phyloP scores from a whole-genome alignment of 768 basidiomycete genomes.

The Amanita pallidorosea region DNA sequence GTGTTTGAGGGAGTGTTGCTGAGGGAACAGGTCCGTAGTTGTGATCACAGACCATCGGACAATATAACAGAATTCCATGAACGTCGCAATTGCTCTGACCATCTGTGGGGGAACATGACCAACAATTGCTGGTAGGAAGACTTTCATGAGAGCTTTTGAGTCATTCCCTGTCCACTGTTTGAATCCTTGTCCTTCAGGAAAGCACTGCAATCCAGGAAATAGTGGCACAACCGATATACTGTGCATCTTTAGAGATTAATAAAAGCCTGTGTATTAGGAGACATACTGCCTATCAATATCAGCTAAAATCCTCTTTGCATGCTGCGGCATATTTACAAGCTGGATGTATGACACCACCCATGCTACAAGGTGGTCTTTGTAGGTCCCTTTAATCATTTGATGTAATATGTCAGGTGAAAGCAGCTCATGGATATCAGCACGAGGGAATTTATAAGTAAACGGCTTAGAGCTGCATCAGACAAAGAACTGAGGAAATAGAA shows the following conservation, averaged over 20 bases:
- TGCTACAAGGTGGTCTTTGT: conserved; percentile 15
- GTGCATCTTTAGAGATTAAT: background rate
- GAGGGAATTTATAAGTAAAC: conserved; percentile 17
- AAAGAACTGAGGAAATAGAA: too few species aligned
- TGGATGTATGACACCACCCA: conserved; percentile 17
- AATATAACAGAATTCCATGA: too few species aligned
- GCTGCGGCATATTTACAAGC: background rate
- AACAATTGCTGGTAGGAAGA: too few species aligned
- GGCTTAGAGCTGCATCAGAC: conserved; percentile 9
- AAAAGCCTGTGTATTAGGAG: background rate
- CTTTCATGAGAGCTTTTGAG: too few species aligned
- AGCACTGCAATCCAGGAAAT: conserved; percentile 6
- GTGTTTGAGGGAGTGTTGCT: too few species aligned
- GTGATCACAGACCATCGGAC: too few species aligned
- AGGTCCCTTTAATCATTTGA: conserved; percentile 4
- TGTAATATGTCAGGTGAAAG: too few species aligned
- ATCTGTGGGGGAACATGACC: too few species aligned
- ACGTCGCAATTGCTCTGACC: too few species aligned
- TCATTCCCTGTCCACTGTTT: too few species aligned
- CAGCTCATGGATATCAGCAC: conserved; percentile 23
- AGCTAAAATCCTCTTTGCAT: conserved; percentile 14
- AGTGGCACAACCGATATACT: conserved; percentile 6
- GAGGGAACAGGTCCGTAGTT: too few species aligned
- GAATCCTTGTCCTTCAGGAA: conserved; percentile 11
- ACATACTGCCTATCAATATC: background rate